Percentiles rank a stretch among this genome's conserved stretches.
phyloP scores from a whole-genome alignment of 352 stramenopile species.

The Globisporangium cederbergense region DNA sequence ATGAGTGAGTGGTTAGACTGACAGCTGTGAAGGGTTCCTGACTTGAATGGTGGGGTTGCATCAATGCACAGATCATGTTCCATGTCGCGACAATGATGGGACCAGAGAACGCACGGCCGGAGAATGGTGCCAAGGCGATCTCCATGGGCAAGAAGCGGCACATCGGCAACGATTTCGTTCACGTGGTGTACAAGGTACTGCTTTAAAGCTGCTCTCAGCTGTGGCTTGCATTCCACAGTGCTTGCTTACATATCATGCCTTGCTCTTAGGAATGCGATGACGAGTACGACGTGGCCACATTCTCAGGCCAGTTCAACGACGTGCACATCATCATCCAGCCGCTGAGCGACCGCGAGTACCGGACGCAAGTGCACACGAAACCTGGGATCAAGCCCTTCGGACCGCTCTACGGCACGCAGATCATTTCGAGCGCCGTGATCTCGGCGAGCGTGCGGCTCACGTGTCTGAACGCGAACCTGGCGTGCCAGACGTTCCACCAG shows the following conservation, averaged over 20 bases:
- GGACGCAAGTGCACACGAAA: slow-evolving; percentile 71
- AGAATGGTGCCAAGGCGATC: slow-evolving; percentile 3
- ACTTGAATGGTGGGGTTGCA: background rate
- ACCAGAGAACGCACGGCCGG: slow-evolving; percentile 10
- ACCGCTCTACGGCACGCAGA: slow-evolving; percentile 68
- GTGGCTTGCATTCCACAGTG: background rate
- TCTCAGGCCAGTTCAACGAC: slow-evolving; percentile 85
- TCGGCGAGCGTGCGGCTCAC: slow-evolving; percentile 69
- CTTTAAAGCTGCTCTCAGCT: background rate
- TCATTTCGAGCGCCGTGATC: slow-evolving; percentile 60
- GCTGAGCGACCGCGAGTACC: slow-evolving; percentile 70
- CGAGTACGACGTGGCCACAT: slow-evolving; percentile 68
- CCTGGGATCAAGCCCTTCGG: slow-evolving; percentile 70
- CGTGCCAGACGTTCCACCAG: slow-evolving; percentile 81
- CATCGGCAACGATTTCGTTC: slow-evolving; percentile 88
- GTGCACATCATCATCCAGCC: slow-evolving; percentile 87
- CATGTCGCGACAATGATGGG: slow-evolving; percentile 87
- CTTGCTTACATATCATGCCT: background rate
- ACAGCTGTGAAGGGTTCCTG: background rate
- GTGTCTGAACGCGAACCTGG: slow-evolving; percentile 80
- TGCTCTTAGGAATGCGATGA: slow-evolving; percentile 64
- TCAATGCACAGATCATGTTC: slow-evolving; percentile 65
- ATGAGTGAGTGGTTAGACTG: too few species aligned
- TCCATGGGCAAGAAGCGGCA: slow-evolving; percentile 84
- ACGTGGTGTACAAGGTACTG: slow-evolving; percentile 78